phyloP scores from a whole-genome alignment of 768 basidiomycete species.

The Fomitopsis serialis region DNA sequence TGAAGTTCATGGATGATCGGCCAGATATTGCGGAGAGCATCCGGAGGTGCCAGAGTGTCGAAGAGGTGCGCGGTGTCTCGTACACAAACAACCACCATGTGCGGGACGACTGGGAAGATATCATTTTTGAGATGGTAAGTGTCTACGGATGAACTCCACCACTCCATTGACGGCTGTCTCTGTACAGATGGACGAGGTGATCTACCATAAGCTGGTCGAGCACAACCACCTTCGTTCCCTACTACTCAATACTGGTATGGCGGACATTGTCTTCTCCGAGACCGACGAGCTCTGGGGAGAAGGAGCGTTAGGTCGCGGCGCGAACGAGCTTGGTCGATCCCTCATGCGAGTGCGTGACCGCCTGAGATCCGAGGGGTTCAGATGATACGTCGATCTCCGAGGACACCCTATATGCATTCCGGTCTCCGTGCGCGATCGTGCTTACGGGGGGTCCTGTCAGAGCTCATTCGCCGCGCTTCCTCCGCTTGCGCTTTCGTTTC shows the following conservation, averaged over 20 bases:
- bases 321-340: conserved; percentile 60
- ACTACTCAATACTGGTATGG: conserved; percentile 49
- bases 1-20: conserved; percentile 53
- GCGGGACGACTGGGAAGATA: conserved; percentile 51
- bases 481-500: conserved; percentile 5
- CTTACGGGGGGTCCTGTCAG: not conserved
- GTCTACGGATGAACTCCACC: too few species aligned
- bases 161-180: not conserved
- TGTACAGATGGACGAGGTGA: conserved; percentile 48
- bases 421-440: too few species aligned
- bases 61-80: conserved; percentile 33
- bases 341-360: conserved; percentile 49
- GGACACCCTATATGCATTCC: too few species aligned
- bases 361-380: not conserved
- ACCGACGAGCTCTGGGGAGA: conserved; percentile 67
- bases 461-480: not conserved
- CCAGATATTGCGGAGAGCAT: conserved; percentile 54
- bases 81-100: conserved; percentile 27
- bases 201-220: conserved; percentile 67
- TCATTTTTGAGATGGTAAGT: conserved; percentile 48
- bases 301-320: conserved; percentile 42
- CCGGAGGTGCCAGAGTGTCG: conserved; percentile 34
- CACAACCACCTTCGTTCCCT: conserved; percentile 51
- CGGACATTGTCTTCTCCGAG: conserved; percentile 47
- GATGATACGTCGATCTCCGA: not conserved